Evolutionary conservation across 2,329 filamentous ascomycete species (phyloP).

Genomic region (Trichoderma sp.): DNA sequence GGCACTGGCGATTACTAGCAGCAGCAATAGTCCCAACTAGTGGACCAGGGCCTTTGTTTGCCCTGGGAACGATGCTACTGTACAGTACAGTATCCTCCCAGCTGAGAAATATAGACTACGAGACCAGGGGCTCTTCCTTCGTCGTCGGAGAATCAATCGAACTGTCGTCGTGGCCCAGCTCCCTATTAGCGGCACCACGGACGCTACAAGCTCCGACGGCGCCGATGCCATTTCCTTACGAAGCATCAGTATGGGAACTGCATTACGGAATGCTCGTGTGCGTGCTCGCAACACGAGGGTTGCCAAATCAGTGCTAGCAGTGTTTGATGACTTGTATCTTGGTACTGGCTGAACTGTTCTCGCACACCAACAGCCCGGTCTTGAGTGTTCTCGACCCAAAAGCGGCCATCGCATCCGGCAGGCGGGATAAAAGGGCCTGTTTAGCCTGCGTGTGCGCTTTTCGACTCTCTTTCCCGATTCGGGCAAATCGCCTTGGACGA

Average conservation of each 20-base stretch:
- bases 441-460: neutral
- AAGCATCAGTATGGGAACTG: neutral
- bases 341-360: neutral
- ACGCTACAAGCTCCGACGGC: neutral
- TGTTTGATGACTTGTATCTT: too few species aligned
- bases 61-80: neutral
- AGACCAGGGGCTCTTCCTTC: neutral
- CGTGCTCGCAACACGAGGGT: neutral
- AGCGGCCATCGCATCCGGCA: neutral
- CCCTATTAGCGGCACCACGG: neutral
- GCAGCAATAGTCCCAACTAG: neutral
- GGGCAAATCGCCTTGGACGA: neutral
- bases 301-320: neutral
- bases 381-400: neutral
- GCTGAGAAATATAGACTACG: neutral
- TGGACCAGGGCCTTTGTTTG: constrained; percentile 2
- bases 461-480: constrained; percentile 5
- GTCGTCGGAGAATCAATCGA: neutral
- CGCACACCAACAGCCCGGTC: neutral
- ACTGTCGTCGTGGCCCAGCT: neutral
- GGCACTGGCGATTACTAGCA: neutral
- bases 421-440: neutral
- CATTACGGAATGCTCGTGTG: neutral
- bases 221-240: neutral
- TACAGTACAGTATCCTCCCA: neutral